Conservation (phyloP, 129 eudicot species). For the Tagetes patula region DNA sequence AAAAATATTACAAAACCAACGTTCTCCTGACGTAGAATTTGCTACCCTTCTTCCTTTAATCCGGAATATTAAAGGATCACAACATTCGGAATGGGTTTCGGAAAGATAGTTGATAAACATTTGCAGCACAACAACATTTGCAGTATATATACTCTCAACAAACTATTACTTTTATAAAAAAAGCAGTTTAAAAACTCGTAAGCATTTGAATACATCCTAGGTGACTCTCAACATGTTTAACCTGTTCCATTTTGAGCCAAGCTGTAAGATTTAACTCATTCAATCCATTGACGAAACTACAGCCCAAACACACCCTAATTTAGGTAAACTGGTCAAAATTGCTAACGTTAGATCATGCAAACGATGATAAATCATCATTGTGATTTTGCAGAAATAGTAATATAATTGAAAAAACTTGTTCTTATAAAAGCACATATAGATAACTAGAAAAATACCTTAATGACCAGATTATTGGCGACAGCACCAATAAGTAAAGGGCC, state of each 20-base stretch:
- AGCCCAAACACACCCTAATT: neutral
- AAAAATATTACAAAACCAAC: neutral
- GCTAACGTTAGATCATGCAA: neutral
- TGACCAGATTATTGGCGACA: constrained; percentile 70
- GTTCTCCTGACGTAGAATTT: neutral
- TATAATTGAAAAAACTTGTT: neutral
- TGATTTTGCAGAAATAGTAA: neutral
- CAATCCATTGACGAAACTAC: neutral
- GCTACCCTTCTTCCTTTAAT: neutral
- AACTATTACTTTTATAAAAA: neutral
- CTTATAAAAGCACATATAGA: neutral
- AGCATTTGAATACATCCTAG: neutral
- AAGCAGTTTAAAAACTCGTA: neutral
- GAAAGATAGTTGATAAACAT: neutral
- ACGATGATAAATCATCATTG: neutral
- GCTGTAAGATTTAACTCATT: neutral
- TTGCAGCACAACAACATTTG: neutral
- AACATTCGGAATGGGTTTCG: neutral
- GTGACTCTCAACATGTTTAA: neutral
- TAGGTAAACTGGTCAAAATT: neutral
- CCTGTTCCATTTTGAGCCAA: neutral
- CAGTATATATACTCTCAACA: neutral
- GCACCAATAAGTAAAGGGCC: constrained; percentile 77
- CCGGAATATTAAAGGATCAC: neutral
- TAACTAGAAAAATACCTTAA: constrained; percentile 52